Percentiles rank a stretch among this genome's conserved stretches.
Conservation (phyloP, 331 rosid species). For the Saraca asoca region DNA sequence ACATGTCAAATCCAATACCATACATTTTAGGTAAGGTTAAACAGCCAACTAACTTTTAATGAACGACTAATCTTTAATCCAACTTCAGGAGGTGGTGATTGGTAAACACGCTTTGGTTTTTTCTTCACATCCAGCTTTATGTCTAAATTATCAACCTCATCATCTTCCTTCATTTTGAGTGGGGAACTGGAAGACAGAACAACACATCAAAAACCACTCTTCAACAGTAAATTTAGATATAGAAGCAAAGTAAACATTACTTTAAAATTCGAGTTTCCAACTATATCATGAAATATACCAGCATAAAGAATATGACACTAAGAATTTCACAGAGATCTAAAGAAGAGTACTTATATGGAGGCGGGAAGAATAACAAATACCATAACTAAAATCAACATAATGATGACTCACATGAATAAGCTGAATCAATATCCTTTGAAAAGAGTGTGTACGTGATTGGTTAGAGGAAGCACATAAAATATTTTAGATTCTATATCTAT, state of each 20-base stretch:
- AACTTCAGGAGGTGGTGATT: constrained; percentile 85
- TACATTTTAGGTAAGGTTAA: constrained; percentile 33
- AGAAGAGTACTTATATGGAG: not conserved
- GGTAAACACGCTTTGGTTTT: constrained; percentile 87
- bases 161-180: constrained; percentile 81
- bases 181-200: constrained; percentile 62
- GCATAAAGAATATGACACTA: not conserved
- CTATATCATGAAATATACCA: constrained; percentile 8
- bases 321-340: constrained; percentile 3
- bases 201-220: constrained; percentile 5
- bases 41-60: constrained; percentile 76
- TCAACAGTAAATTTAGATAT: not conserved
- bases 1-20: not conserved
- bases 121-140: constrained; percentile 71
- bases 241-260: constrained; percentile 3
- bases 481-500: constrained; percentile 1
- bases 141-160: constrained; percentile 89
- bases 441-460: not conserved
- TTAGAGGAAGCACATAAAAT: not conserved
- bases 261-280: not conserved
- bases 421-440: constrained; percentile 13
- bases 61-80: constrained; percentile 94
- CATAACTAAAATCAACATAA: not conserved
- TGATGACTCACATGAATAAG: not conserved
- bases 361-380: constrained; percentile 1